Evolutionary conservation across 768 basidiomycete genomes (phyloP).

Genomic region (Mrakia hoshinonis): DNA sequence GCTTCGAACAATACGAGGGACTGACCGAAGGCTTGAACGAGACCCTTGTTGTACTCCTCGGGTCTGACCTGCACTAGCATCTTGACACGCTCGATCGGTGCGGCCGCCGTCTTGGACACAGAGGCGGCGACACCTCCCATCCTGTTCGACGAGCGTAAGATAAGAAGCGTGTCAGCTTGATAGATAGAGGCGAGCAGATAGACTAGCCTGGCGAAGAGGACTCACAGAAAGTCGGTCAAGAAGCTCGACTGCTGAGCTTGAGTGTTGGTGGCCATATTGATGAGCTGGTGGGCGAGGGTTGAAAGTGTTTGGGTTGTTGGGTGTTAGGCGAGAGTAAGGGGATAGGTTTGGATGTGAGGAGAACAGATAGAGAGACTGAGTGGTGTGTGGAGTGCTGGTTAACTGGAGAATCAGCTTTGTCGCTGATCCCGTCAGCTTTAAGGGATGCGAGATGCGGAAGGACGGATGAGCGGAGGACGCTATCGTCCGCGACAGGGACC

Average conservation of each 20-base stretch:
- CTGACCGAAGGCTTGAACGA: neutral
- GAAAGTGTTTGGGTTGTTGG: neutral
- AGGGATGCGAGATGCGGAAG: too few relatives aligned
- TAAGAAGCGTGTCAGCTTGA: neutral
- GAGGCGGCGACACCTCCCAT: constrained; percentile 37
- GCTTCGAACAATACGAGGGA: neutral
- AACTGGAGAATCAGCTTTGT: neutral
- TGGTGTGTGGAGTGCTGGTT: constrained; percentile 4
- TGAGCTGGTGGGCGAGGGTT: neutral
- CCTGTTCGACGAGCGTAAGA: neutral
- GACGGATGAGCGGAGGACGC: too few relatives aligned
- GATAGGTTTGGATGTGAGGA: neutral
- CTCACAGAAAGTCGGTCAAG: constrained; percentile 4
- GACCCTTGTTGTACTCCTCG: constrained; percentile 50
- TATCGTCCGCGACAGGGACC: too few relatives aligned
- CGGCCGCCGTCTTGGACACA: constrained; percentile 96
- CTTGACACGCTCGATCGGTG: constrained; percentile 99
- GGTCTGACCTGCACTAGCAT: constrained; percentile 97
- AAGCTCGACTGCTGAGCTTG: neutral
- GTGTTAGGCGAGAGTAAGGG: neutral
- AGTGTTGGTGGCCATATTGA: neutral
- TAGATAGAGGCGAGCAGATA: neutral
- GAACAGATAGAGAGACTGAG: neutral
- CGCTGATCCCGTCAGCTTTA: neutral
- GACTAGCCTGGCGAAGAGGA: too few relatives aligned